phyloP scores from a whole-genome alignment of 306 rosid species.

The Spatholobus suberectus region DNA sequence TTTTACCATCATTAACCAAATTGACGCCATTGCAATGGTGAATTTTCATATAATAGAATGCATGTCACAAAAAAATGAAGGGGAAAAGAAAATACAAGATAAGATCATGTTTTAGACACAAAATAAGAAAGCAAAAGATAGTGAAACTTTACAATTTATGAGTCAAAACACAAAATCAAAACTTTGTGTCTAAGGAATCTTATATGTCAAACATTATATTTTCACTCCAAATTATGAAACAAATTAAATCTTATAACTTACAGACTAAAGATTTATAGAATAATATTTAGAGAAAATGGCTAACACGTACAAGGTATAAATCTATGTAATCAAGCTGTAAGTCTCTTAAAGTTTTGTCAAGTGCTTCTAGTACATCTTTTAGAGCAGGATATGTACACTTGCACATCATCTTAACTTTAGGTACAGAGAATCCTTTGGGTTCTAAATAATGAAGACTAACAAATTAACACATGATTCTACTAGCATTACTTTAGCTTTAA shows the following conservation, averaged over 20 bases:
- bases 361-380: slow-evolving; percentile 66
- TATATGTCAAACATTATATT: background rate
- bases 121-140: no score
- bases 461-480: background rate
- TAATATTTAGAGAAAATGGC: background rate
- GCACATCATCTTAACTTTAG: slow-evolving; percentile 25
- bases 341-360: slow-evolving; percentile 61
- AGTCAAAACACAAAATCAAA: no score
- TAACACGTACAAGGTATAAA: slow-evolving; percentile 64
- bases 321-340: slow-evolving; percentile 75
- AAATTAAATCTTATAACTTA: background rate
- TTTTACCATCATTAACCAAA: no score
- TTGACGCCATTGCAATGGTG: no score
- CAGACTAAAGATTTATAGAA: background rate
- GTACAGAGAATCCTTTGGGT: background rate
- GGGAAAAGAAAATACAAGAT: no score
- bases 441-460: background rate
- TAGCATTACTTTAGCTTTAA: slow-evolving; percentile 1
- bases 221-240: background rate
- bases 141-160: no score
- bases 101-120: no score
- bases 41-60: no score
- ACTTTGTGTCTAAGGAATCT: no score
- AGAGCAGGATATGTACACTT: slow-evolving; percentile 72
- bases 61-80: no score